Conservation (phyloP, 345 rosid species). For the Trapa incisa region DNA sequence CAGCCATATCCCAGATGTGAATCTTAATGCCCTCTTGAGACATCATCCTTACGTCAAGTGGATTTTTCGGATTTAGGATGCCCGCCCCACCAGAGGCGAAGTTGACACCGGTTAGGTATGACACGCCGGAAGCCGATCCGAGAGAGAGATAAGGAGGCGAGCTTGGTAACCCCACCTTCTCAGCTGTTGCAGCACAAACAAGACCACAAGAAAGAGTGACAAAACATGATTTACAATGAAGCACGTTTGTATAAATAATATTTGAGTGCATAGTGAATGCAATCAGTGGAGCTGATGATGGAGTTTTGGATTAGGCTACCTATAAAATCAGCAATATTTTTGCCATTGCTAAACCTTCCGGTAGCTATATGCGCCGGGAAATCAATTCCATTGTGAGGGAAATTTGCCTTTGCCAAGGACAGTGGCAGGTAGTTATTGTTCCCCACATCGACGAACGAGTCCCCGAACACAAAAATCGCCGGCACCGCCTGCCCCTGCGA, state of each 20-base stretch:
- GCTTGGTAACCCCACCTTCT: slow-evolving; percentile 35
- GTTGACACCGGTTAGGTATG: slow-evolving; percentile 4
- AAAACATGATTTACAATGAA: too few relatives aligned
- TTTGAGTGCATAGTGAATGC: not conserved
- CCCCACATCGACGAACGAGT: too few relatives aligned
- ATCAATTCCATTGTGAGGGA: slow-evolving; percentile 40
- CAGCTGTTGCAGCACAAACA: slow-evolving; percentile 17
- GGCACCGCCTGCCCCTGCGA: too few relatives aligned
- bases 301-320: slow-evolving; percentile 6
- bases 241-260: not conserved
- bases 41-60: slow-evolving; percentile 25
- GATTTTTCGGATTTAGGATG: slow-evolving; percentile 46
- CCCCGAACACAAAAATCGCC: too few relatives aligned
- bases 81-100: slow-evolving; percentile 55
- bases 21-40: slow-evolving; percentile 24
- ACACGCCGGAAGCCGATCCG: not conserved
- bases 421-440: not conserved
- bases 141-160: slow-evolving; percentile 33
- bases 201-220: too few relatives aligned
- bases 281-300: not conserved
- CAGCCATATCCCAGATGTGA: slow-evolving; percentile 18
- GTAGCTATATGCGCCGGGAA: slow-evolving; percentile 31
- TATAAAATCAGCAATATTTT: slow-evolving; percentile 34
- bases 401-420: slow-evolving; percentile 32
- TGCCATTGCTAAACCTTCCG: slow-evolving; percentile 54